These are phyloP conservation scores for Camellia lanceoleosa DNA, from an alignment of 148 eudicot species.

Conservation along the genomic window DNA sequence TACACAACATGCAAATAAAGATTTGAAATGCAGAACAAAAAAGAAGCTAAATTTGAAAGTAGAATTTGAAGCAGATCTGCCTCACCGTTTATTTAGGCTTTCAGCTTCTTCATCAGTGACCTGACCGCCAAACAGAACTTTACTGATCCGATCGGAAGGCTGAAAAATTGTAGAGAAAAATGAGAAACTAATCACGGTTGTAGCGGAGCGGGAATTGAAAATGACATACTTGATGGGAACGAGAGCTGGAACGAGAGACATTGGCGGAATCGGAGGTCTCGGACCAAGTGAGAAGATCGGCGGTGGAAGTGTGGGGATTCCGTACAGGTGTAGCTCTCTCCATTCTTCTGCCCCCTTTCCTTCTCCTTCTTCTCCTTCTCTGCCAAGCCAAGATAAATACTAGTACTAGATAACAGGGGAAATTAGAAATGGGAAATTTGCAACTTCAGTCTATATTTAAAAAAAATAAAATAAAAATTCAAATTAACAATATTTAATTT, in stretches of 20 bases:
- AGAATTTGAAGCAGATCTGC: constrained; percentile 17
- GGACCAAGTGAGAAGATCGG: constrained; percentile 86
- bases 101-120: constrained; percentile 78
- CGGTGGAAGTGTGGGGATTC: constrained; percentile 58
- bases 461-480: too few relatives aligned
- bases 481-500: too few relatives aligned
- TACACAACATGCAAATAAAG: background rate
- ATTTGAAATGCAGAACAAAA: background rate
- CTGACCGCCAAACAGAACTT: constrained; percentile 88
- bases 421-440: too few relatives aligned
- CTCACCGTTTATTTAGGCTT: constrained; percentile 55
- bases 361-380: too few relatives aligned
- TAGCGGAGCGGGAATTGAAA: background rate
- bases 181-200: background rate
- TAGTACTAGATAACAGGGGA: too few relatives aligned
- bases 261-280: constrained; percentile 37
- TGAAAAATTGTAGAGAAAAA: constrained; percentile 14
- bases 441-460: too few relatives aligned
- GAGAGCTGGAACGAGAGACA: constrained; percentile 6
- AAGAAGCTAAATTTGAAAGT: background rate
- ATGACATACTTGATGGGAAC: constrained; percentile 51
- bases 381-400: too few relatives aligned
- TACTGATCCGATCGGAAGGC: constrained; percentile 87
- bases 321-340: constrained; percentile 18
- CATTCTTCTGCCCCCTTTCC: constrained; percentile 15